These are phyloP conservation scores for Trebouxia sp. DNA, from an alignment of 139 green algal genomes.

Conservation along the genomic window DNA sequence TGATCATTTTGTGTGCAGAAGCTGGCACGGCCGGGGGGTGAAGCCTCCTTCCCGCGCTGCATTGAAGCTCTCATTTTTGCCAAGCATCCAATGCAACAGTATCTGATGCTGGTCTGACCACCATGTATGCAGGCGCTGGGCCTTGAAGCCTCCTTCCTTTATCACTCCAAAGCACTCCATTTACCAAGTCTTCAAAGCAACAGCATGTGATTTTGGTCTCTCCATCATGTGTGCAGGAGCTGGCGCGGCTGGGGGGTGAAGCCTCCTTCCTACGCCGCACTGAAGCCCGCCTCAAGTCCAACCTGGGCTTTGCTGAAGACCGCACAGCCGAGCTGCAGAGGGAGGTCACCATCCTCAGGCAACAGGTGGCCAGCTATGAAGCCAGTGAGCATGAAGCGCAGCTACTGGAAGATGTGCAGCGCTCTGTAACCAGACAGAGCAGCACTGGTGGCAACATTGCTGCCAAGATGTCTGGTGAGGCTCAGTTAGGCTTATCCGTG, in stretches of 20 bases:
- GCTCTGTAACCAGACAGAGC: conserved; percentile 1
- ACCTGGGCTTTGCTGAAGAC: conserved; percentile 28
- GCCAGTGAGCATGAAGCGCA: conserved; percentile 27
- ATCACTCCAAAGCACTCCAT: no score
- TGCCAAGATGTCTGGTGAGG: no score
- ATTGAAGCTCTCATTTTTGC: background rate
- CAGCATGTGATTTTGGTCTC: no score
- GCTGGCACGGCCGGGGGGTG: background rate
- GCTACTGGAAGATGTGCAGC: conserved; percentile 19
- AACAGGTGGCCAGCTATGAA: conserved; percentile 24
- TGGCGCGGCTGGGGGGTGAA: conserved; percentile 16
- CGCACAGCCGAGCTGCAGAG: conserved; percentile 1
- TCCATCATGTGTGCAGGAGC: no score
- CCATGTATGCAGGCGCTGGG: no score
- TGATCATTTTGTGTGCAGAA: no score
- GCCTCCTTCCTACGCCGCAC: conserved; percentile 17
- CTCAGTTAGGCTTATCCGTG: no score
- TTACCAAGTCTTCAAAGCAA: no score
- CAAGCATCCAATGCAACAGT: no score
- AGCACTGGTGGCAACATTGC: conserved; percentile 5
- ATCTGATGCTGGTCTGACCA: no score
- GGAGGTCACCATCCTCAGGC: conserved; percentile 10
- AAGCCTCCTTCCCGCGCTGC: background rate
- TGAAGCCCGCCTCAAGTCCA: conserved; percentile 27
- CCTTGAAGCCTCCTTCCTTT: no score